A percentile compares a stretch with the other conserved stretches of the same genome.
phyloP scores from a whole-genome alignment of 805 yeast genomes.

The Yarrowia keelungensis region DNA sequence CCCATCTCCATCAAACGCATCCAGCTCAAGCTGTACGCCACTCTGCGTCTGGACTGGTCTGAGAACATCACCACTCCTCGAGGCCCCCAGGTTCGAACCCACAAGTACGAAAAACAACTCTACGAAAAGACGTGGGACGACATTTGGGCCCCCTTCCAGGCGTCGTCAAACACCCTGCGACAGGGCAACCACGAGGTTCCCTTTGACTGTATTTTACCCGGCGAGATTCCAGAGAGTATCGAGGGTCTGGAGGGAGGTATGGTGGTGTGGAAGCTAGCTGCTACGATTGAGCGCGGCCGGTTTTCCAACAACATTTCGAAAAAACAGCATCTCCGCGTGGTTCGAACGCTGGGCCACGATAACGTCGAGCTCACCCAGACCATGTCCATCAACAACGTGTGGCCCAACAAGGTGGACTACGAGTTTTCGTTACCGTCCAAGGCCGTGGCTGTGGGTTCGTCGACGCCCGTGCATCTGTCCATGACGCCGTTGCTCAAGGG shows the following conservation, averaged over 20 bases:
- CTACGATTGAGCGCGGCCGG: constrained; percentile 82
- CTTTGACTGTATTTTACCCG: constrained; percentile 83
- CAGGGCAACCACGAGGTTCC: constrained; percentile 89
- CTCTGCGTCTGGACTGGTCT: constrained; percentile 68
- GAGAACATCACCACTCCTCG: constrained; percentile 51
- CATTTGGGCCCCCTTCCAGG: constrained; percentile 25
- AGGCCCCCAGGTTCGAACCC: constrained; percentile 9
- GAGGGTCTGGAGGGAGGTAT: constrained; percentile 72
- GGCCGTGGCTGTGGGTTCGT: constrained; percentile 89
- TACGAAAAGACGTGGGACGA: constrained; percentile 41
- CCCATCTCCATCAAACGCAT: constrained; percentile 73
- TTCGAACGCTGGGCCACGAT: constrained; percentile 87
- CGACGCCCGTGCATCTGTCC: constrained; percentile 69
- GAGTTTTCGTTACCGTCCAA: constrained; percentile 83
- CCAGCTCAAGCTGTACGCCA: constrained; percentile 69
- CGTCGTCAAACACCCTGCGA: constrained; percentile 40
- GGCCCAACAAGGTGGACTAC: constrained; percentile 95
- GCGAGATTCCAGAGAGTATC: constrained; percentile 82
- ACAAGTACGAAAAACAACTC: constrained; percentile 23
- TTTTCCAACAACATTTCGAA: constrained; percentile 69
- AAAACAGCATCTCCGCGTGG: constrained; percentile 75
- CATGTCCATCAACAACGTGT: constrained; percentile 89
- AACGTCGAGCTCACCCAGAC: constrained; percentile 88
- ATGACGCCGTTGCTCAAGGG: constrained; percentile 86
- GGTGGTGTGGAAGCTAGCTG: constrained; percentile 73